A percentile compares a stretch with the other conserved stretches of the same genome.
phyloP scores from a whole-genome alignment of 352 stramenopile species.

The Globisporangium rhizosaccharum region DNA sequence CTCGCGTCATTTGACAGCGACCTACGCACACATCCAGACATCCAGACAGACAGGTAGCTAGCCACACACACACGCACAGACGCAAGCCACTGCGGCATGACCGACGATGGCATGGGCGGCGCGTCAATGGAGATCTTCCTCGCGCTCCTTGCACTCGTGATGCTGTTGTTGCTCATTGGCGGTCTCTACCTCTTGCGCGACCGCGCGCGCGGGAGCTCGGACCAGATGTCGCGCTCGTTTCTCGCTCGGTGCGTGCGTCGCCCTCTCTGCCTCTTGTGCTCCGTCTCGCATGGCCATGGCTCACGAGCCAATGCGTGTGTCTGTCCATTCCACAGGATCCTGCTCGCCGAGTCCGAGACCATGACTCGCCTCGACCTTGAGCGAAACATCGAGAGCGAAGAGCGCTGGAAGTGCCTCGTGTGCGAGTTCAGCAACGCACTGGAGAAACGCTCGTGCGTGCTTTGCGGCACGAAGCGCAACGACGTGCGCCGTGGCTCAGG shows the following conservation, averaged over 20 bases:
- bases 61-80: background rate
- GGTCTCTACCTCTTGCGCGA: conserved; percentile 64
- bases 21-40: background rate
- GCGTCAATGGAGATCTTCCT: conserved; percentile 64
- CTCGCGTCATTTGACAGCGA: background rate
- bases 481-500: conserved; percentile 17
- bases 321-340: conserved; percentile 21
- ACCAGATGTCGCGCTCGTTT: conserved; percentile 35
- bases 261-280: background rate
- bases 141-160: conserved; percentile 56
- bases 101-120: conserved; percentile 5
- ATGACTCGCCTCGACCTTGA: conserved; percentile 73
- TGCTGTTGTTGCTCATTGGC: conserved; percentile 60
- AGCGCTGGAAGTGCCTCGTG: conserved; percentile 73
- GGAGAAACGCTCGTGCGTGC: conserved; percentile 50
- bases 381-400: conserved; percentile 44
- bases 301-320: background rate
- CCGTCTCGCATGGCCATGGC: background rate
- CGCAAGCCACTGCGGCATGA: background rate
- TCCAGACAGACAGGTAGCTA: background rate
- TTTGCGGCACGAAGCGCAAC: conserved; percentile 71
- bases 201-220: conserved; percentile 22
- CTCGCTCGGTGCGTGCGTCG: conserved; percentile 27
- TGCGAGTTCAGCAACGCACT: conserved; percentile 77
- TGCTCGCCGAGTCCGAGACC: conserved; percentile 47